phyloP scores from a whole-genome alignment of 257 asterid genomes.

The Forsythia suspensa region DNA sequence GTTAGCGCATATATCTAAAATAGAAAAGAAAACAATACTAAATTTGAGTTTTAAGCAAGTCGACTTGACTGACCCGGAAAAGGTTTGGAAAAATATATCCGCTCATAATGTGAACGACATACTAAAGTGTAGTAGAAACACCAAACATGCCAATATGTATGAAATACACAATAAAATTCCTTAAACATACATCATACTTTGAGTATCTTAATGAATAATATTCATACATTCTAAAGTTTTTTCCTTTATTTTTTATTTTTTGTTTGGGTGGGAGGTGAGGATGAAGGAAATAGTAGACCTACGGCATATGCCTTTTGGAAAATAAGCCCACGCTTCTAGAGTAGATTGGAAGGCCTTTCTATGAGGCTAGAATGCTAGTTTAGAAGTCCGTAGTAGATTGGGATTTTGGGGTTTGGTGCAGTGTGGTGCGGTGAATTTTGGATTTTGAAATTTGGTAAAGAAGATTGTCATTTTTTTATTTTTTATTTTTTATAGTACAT shows the following conservation, averaged over 20 bases:
- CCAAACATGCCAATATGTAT: background rate
- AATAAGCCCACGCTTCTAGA: conserved; percentile 75
- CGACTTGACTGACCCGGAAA: conserved; percentile 6
- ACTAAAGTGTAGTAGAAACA: background rate
- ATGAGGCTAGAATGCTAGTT: conserved; percentile 77
- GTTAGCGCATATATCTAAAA: conserved; percentile 72
- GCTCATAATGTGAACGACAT: conserved; percentile 3
- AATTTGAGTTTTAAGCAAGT: conserved; percentile 24
- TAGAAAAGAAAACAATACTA: conserved; percentile 15
- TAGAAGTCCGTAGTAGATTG: background rate
- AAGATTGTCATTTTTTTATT: too few species aligned
- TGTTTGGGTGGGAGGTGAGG: background rate
- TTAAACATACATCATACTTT: conserved; percentile 3
- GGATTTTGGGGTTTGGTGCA: too few species aligned
- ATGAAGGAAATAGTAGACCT: conserved; percentile 37
- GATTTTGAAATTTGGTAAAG: too few species aligned
- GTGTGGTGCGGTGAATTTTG: too few species aligned
- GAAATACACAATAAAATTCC: conserved; percentile 10
- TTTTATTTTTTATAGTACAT: too few species aligned
- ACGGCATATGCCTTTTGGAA: conserved; percentile 74
- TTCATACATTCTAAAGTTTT: background rate
- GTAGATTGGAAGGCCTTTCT: conserved; percentile 89
- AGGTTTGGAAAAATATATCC: background rate
- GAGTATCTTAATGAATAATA: conserved; percentile 10
- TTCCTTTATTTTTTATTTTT: background rate